phyloP scores from a whole-genome alignment of 2,329 filamentous ascomycete species.

The Neopestalotiopsis sp. region DNA sequence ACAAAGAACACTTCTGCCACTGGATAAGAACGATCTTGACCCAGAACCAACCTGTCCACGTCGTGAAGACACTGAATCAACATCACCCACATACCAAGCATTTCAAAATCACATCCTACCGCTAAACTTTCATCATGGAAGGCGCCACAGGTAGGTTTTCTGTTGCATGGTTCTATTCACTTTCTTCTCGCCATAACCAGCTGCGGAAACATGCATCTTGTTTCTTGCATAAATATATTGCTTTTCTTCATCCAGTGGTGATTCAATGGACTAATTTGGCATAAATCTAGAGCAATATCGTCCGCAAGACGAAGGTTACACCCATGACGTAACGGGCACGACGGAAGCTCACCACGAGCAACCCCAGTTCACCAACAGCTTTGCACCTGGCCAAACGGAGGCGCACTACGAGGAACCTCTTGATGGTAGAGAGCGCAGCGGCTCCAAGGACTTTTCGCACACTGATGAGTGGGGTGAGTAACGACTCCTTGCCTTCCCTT shows the following conservation, averaged over 20 bases:
- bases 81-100: neutral
- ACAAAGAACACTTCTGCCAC: neutral
- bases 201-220: neutral
- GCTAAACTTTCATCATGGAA: conserved; percentile 4
- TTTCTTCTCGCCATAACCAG: neutral
- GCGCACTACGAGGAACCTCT: conserved; percentile 7
- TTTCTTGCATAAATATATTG: neutral
- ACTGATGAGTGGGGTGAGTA: conserved; percentile 55
- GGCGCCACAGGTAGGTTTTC: conserved; percentile 6
- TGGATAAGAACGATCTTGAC: neutral
- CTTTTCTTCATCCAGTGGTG: neutral
- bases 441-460: conserved; percentile 34
- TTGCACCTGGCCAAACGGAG: conserved; percentile 13
- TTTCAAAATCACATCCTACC: neutral
- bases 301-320: conserved; percentile 10
- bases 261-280: neutral
- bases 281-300: conserved; percentile 7
- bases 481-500: neutral
- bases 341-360: neutral
- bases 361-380: conserved; percentile 20
- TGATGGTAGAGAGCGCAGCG: conserved; percentile 33
- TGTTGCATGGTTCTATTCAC: neutral
- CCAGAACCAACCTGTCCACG: neutral
- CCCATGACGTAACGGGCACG: neutral
- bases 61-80: neutral